Evolutionary conservation across 257 asterid genomes (phyloP), one percentile per base, ranked within the genome.

Genomic region (Asclepias syriaca): DNA sequence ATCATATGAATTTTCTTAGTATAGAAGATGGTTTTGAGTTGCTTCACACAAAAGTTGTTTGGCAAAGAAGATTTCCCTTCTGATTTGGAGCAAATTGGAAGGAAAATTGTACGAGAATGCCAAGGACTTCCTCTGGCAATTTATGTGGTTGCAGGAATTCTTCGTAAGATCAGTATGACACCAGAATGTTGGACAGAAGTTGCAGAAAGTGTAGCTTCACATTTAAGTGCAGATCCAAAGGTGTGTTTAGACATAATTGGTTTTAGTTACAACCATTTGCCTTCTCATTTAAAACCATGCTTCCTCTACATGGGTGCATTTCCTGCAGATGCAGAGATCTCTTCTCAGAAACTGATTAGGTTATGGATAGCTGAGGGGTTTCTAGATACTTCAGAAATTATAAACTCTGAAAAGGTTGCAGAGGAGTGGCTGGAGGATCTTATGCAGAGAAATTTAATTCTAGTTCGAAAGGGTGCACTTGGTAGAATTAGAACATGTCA

Each of bases 351-450:
- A 65, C 70, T 65, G 53, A 19, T 65, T 9, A 40, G 32, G 13
- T 19, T 39, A 24, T 40, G 70, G 70, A 65, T 65, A 37, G 70
- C 70, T 65, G 70, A 65, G 50, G 87, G 89, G 4, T 80, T 82
- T 70, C 34, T 82, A 46, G 10, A 73, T 24, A 40, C 57, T 21
- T 45, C 45, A 5, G 56, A 8, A 2, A 32, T 3, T 1, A 71
- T 40, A 21, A 65, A 53, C 21, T 11, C 67, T 15, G 83, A 78
- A 71, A 55, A 71, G 22, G 68, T 64, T 46, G 85, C 86, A 1
- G 83, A 77, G 66, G 80, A 81, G 27, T 79, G 48, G 56, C 73
- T 84, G 80, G 77, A 72, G 56, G 82, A 77, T 46, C 84, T 84
- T 13, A 77, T 80, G 15, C 75, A 37, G 16, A 77, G 86, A 73